Conservation (phyloP, 2,329 filamentous ascomycete genomes). For the Ophiocordyceps unilateralis region DNA sequence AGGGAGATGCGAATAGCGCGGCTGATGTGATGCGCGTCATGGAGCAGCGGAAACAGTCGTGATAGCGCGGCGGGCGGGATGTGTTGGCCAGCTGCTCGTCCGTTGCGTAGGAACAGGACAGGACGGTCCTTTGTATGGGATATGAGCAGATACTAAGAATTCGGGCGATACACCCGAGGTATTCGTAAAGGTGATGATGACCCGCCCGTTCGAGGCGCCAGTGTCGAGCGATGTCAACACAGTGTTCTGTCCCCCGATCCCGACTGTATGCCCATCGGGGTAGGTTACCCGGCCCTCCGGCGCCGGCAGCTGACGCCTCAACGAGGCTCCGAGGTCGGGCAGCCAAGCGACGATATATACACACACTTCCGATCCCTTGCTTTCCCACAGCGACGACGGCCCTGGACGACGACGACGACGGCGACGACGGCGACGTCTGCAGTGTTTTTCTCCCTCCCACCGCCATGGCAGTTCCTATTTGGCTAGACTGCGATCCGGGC, state of each 20-base stretch:
- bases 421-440: background rate
- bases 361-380: too few relatives aligned
- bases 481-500: constrained; percentile 45
- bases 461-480: constrained; percentile 25
- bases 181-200: too few relatives aligned
- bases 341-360: background rate
- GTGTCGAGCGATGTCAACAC: too few relatives aligned
- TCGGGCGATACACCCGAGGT: too few relatives aligned
- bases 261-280: background rate
- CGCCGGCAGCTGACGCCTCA: background rate
- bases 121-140: too few relatives aligned
- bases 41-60: constrained; percentile 34
- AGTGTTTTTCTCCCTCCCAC: background rate
- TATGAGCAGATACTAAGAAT: too few relatives aligned
- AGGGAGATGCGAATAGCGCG: constrained; percentile 62
- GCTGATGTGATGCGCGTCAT: constrained; percentile 67
- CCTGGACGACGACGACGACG: too few relatives aligned
- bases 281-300: background rate
- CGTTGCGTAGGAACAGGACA: too few relatives aligned
- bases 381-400: too few relatives aligned
- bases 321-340: background rate
- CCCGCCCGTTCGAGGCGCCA: too few relatives aligned
- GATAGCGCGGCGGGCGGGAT: too few relatives aligned
- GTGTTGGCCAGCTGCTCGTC: too few relatives aligned
- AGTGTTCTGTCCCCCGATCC: background rate